Evolutionary conservation across 202 grass and related monocot genomes (phyloP).

Genomic region (Brachypodium distachyon): DNA sequence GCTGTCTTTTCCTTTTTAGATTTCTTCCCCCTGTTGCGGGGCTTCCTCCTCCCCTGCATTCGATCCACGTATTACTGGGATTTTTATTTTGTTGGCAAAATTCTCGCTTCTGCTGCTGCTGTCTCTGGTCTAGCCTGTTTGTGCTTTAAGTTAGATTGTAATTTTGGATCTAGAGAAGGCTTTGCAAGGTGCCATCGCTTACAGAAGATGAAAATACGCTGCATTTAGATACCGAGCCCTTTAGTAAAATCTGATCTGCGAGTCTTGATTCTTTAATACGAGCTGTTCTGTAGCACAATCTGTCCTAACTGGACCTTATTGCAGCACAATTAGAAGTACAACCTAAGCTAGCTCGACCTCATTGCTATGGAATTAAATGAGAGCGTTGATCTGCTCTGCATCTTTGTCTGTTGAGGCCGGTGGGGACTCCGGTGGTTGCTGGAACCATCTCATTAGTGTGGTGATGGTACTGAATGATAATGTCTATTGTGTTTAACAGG

Average conservation of each 20-base stretch:
- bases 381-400: neutral
- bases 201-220: neutral
- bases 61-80: neutral
- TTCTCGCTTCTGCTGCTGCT: neutral
- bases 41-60: neutral
- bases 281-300: neutral
- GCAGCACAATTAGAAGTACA: neutral
- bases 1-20: neutral
- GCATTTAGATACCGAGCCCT: neutral
- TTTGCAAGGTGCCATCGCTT: neutral
- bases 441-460: neutral
- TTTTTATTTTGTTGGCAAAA: neutral
- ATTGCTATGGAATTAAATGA: neutral
- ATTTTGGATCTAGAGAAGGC: slow-evolving; percentile 21
- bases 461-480: neutral
- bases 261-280: slow-evolving; percentile 4
- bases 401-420: neutral
- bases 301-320: neutral
- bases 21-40: neutral
- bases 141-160: neutral
- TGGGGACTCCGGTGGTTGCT: neutral
- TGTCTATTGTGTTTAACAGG: slow-evolving; percentile 36
- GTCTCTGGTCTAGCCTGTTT: neutral
- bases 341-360: neutral
- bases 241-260: neutral